Evolutionary conservation across 352 stramenopile species (phyloP), one percentile per base, ranked within the genome.

Genomic region (Globisporangium irregulare): DNA sequence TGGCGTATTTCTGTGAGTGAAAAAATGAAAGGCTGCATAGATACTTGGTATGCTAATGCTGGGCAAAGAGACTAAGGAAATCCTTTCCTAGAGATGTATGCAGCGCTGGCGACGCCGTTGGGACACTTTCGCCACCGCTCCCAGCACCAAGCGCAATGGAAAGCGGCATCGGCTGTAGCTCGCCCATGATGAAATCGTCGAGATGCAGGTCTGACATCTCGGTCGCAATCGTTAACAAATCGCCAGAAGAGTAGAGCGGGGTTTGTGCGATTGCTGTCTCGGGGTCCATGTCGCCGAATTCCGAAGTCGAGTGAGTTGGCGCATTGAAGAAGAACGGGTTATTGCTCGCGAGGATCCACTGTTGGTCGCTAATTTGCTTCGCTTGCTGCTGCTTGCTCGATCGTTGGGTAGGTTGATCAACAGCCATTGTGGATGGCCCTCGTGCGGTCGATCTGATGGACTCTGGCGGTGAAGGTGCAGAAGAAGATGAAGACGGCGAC

Each of bases 41-140:
- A 36, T 36, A 36, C 32, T 9, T 36, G 32, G 32, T 27, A 24
- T 43, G 2, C 78, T 79, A 92, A 51, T 90, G 82, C 36, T 91
- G 86, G 32, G 86, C 84, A 70, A 94, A 94, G 20, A 94, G 76
- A 67, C 84, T 90, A 12, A 94, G 71, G 46, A 93, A 92, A 60
- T 94, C 87, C 70, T 86, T 79, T 1, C 84, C 87, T 0, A 94
- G 56, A 0, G 87, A 94, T 8, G 87, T 94, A 38, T 85, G 75
- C 15, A 94, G 81, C n/a, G 76, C 36, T 41, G 61, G 3, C 1
- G 24, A 8, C 14, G 25, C 1, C 65, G 67, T 15, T 25, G 64
- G 65, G 0, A 46, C 62, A 10, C 68, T 54, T 4, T 61, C 27
- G 9, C 57, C 10, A n/a, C 66, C 64, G 27, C 69, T 69, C 0